A percentile compares a stretch with the other conserved stretches of the same genome.
Evolutionary conservation across 2,329 filamentous ascomycete species (phyloP).

Genomic region (Rhynchosporium secalis): DNA sequence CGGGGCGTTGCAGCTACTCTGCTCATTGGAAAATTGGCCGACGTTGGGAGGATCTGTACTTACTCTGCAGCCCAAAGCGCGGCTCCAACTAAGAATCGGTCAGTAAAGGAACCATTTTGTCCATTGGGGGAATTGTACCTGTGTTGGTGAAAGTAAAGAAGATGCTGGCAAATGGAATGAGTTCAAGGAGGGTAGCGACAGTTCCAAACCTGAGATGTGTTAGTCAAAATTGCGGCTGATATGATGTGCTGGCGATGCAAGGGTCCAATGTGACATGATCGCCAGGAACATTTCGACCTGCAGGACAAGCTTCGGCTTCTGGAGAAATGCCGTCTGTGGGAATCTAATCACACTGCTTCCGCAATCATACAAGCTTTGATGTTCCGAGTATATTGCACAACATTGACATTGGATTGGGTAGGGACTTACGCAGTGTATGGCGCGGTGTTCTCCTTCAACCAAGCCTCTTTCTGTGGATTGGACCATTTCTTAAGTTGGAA

Average conservation of each 20-base stretch:
- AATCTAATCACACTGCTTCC: neutral
- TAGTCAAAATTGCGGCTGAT: constrained; percentile 7
- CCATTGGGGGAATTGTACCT: constrained; percentile 45
- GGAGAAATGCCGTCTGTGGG: neutral
- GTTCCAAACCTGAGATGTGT: constrained; percentile 63
- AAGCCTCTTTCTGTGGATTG: constrained; percentile 61
- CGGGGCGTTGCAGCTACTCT: neutral
- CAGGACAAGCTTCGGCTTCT: constrained; percentile 1
- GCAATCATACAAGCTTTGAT: constrained; percentile 4
- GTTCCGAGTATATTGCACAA: constrained; percentile 16
- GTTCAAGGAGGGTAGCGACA: constrained; percentile 77
- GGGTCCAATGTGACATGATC: neutral
- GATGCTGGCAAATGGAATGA: constrained; percentile 79
- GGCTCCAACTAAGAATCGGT: constrained; percentile 64
- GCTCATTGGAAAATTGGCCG: neutral
- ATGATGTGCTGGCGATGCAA: constrained; percentile 1
- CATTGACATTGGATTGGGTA: neutral
- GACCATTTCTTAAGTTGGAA: constrained; percentile 91
- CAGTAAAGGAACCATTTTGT: constrained; percentile 27
- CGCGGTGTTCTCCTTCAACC: constrained; percentile 67
- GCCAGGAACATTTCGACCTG: constrained; percentile 1
- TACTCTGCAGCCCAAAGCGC: constrained; percentile 87
- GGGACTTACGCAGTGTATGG: constrained; percentile 76
- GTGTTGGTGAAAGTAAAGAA: constrained; percentile 90
- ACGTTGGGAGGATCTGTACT: neutral